Evolutionary conservation across 352 stramenopile genomes (phyloP), one percentile per base, ranked within the genome.

Genomic region (Pythium periplocum): DNA sequence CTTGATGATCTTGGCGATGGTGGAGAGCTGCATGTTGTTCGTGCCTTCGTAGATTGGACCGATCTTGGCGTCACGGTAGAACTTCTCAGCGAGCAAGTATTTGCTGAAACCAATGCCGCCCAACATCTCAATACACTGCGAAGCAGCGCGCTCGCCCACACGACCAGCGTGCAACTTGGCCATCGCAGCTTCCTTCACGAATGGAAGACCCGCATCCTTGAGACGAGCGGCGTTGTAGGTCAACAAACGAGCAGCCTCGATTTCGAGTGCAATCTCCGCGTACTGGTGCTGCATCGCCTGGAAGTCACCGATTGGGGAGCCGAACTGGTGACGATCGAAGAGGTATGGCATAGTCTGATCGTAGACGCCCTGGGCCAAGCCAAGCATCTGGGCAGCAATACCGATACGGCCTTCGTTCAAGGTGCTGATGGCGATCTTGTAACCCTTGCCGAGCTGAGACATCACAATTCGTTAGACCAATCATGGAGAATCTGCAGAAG

Each of bases 341-440:
- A 98, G 71, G 62, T 99, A 99, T n/a, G 96, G 94, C 56, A 98
- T 75, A 1, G 86, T 96, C 57, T 96, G 78, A 55, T 99, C 95
- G 55, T 98, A 96, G 50, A 96, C 96, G 31, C 92, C 96, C 62
- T 98, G 96, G 0, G 95, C 95, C 31, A 99, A 86, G 33, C 96
- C 96, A 53, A 99, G 72, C 85, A 98, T 98, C 63, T 99, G 96
- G 44, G 95, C 95, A 1, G 90, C 96, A 69, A 99, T 99, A 38
- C 96, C 97, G 52, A 99, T 99, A 44, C 96, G 84, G 36, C 84
- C 82, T 69, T 92, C 79, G 60, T 99, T 98, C 50, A 99, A 63
- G 57, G 98, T 98, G 50, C 95, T 92, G 50, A 99, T 99, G 9
- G 95, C 97, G 63, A 98, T 98, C 68, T 98, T 98, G 78, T 98